Evolutionary conservation across 2,329 filamentous ascomycete genomes (phyloP).

Genomic region (Arthrobotrys entomopaga): DNA sequence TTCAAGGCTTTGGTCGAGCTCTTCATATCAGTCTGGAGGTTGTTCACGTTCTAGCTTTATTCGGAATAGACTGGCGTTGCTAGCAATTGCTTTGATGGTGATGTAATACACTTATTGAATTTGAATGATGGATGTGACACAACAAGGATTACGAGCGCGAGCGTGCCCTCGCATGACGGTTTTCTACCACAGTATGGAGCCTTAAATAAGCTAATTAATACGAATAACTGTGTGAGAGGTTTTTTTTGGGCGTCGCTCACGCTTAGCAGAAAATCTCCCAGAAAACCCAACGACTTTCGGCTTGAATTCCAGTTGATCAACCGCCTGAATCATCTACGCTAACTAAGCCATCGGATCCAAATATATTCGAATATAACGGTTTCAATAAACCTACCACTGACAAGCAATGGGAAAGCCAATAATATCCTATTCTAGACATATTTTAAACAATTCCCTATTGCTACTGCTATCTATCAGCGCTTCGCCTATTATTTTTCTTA

Average conservation of each 20-base stretch:
- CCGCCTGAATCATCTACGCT: not conserved
- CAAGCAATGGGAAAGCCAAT: not conserved
- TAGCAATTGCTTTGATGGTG: no score
- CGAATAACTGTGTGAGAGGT: not conserved
- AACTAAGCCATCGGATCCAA: not conserved
- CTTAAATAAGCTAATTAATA: not conserved
- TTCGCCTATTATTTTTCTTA: conserved; percentile 1
- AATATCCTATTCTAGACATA: conserved; percentile 2
- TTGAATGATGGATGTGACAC: not conserved
- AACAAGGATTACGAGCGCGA: no score
- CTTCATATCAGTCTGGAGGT: no score
- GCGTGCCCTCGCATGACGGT: no score
- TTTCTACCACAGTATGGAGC: no score
- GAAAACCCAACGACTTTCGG: not conserved
- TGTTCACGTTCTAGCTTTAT: no score
- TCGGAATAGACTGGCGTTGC: no score
- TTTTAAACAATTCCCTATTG: conserved; percentile 4
- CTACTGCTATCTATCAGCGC: not conserved
- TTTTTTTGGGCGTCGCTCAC: not conserved
- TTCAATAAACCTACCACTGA: not conserved
- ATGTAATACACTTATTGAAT: not conserved
- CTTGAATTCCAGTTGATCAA: not conserved
- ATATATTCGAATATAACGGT: not conserved
- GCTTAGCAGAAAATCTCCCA: no score
- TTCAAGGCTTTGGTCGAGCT: no score